These are phyloP conservation scores for Lizonia empirigonia DNA, from an alignment of 2,329 filamentous ascomycete species.

Conservation along the genomic window DNA sequence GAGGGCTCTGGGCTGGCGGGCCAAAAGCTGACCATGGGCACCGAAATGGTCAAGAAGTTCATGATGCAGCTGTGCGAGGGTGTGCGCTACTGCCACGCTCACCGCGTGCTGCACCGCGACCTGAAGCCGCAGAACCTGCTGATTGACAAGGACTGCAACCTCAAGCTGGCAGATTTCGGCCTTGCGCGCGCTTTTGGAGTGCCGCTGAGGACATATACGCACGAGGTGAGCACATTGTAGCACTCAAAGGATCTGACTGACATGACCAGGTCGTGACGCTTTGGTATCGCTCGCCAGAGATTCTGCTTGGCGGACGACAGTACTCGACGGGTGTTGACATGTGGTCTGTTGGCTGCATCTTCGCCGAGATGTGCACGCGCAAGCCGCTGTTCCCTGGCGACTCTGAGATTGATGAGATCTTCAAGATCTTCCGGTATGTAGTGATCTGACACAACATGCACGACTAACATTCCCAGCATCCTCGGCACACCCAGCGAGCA, in stretches of 20 bases:
- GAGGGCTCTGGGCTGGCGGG: conserved; percentile 72
- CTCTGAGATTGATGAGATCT: conserved; percentile 92
- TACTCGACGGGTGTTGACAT: conserved; percentile 95
- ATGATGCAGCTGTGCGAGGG: conserved; percentile 87
- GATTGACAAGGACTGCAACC: conserved; percentile 83
- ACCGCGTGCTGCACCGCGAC: conserved; percentile 85
- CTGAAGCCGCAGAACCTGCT: conserved; percentile 90
- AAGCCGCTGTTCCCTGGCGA: conserved; percentile 93
- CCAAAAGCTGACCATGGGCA: conserved; percentile 72
- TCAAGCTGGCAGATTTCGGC: conserved; percentile 91
- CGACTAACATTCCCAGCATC: conserved; percentile 46
- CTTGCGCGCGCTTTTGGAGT: conserved; percentile 90
- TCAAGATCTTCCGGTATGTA: conserved; percentile 85
- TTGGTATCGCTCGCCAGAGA: conserved; percentile 91
- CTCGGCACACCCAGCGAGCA: conserved; percentile 84
- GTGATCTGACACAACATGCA: neutral
- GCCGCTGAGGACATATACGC: conserved; percentile 87
- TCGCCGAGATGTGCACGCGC: conserved; percentile 94
- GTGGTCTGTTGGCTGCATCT: conserved; percentile 95
- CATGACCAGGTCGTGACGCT: conserved; percentile 75
- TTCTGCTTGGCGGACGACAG: conserved; percentile 85
- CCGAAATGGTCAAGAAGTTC: conserved; percentile 88
- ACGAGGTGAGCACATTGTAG: conserved; percentile 64
- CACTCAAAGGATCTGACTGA: conserved; percentile 16
- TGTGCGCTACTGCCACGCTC: conserved; percentile 85